Base-by-base conservation (phyloP, 2,329 filamentous ascomycete species). In the Monilinia vaccinii-corymbosi region DNA sequence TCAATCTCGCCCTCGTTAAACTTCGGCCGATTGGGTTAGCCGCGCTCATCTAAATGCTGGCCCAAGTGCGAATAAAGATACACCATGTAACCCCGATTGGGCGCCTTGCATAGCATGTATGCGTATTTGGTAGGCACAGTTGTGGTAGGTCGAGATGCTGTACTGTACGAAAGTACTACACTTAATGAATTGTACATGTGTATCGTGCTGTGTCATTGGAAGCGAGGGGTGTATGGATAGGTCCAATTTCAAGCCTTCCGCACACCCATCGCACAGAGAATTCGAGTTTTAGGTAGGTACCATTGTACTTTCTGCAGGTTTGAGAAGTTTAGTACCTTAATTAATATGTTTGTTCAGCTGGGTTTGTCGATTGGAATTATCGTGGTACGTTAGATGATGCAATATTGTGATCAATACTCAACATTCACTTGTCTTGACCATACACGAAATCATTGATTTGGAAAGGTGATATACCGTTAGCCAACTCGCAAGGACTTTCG, bases 21-120 rank as follows among this genome's bases (percentile, higher is more conserved):
- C 66, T 68, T 70, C 61, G 31, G 57, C 66, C 44, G 60, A 70
- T 70, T 21, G 47, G 63, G 67, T 66, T 68, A 69, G 67, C 51
- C 59, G 32, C 50, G n/a, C 23, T 9, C 34, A 40, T 55, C n/a
- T n/a, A 40, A 55, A 21, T 32, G 18, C n/a, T 55, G 38, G 51
- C 51, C 38, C 51, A 28, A 32, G 28, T 52, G 36, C 36, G 18
- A 42, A 21, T 42, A 11, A 42, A 21, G 40, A 42, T 21, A 11
- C 40, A 42, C 36, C 48, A 52, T 42, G 50, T 31, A 50, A 42
- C 32, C 53, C 61, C 60, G 61, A 66, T 65, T 65, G 62, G 62
- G 56, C 62, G 51, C 28, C 46, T 58, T 64, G 59, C 68, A n/a
- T 18, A n/a, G 23, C 32, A 49, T 32, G 31, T 51, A 49, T 14